Evolutionary conservation across 2,329 filamentous ascomycete species (phyloP).

Genomic region (Metarhizium brunneum): DNA sequence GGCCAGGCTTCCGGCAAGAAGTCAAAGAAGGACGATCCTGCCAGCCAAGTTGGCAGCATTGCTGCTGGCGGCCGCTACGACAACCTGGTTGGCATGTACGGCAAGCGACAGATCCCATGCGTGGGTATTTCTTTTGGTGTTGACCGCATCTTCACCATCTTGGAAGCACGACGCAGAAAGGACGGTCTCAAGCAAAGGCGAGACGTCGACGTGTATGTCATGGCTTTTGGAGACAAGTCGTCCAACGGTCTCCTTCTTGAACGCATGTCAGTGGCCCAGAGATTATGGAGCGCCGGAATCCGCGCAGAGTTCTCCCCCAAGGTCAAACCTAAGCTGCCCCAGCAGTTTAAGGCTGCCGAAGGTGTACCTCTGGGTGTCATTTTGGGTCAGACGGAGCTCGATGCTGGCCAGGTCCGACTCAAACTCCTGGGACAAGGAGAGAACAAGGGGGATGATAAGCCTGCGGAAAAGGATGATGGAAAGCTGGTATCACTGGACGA

Average conservation of each 20-base stretch:
- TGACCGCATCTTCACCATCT: conserved; percentile 90
- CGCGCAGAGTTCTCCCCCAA: conserved; percentile 81
- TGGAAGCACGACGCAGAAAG: conserved; percentile 63
- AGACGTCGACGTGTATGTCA: conserved; percentile 77
- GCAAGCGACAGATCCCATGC: conserved; percentile 66
- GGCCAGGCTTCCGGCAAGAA: conserved; percentile 28
- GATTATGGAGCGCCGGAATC: conserved; percentile 79
- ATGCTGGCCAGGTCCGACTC: conserved; percentile 73
- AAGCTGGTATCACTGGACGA: conserved; percentile 58
- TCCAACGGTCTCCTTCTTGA: conserved; percentile 74
- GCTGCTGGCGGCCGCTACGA: conserved; percentile 89
- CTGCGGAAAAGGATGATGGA: conserved; percentile 78
- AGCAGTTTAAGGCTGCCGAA: conserved; percentile 90
- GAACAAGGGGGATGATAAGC: conserved; percentile 69
- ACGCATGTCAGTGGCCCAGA: conserved; percentile 69
- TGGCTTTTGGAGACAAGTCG: conserved; percentile 85
- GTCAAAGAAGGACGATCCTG: conserved; percentile 42
- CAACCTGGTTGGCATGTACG: conserved; percentile 90
- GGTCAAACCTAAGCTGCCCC: conserved; percentile 76
- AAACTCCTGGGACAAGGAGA: conserved; percentile 70
- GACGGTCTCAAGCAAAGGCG: conserved; percentile 51
- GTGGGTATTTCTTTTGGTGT: conserved; percentile 77
- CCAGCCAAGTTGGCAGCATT: conserved; percentile 67
- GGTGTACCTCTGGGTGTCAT: conserved; percentile 82
- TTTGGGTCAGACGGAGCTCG: conserved; percentile 82